Evolutionary conservation across 1,284 basidiomycete species (phyloP).

Genomic region (Fomitopsis schrenkii): DNA sequence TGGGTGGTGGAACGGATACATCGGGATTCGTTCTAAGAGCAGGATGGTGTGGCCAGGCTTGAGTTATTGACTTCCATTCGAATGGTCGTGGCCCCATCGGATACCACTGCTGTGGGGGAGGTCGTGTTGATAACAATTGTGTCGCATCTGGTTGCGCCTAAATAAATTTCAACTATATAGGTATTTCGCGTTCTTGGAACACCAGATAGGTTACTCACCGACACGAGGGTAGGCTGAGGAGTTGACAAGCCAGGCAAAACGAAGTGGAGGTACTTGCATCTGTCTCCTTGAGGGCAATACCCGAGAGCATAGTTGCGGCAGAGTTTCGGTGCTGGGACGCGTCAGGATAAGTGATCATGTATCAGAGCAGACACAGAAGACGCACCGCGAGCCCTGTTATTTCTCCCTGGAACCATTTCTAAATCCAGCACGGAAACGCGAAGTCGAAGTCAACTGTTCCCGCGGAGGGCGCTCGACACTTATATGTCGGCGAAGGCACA

Average conservation of each 20-base stretch:
- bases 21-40: neutral
- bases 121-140: neutral
- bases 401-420: constrained; percentile 14
- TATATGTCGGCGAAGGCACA: constrained; percentile 24
- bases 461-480: constrained; percentile 20
- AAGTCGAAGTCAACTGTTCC: constrained; percentile 14
- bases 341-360: constrained; percentile 8
- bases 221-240: constrained; percentile 9
- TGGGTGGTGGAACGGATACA: neutral
- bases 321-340: constrained; percentile 21
- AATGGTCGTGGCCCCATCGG: neutral
- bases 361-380: constrained; percentile 2
- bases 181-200: neutral
- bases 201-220: constrained; percentile 4
- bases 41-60: constrained; percentile 2
- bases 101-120: neutral
- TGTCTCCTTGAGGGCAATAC: constrained; percentile 27
- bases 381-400: constrained; percentile 19
- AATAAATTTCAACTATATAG: neutral
- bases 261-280: constrained; percentile 28
- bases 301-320: constrained; percentile 29
- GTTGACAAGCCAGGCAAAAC: constrained; percentile 6
- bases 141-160: neutral
- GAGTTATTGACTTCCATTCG: neutral
- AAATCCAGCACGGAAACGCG: constrained; percentile 5